phyloP scores from a whole-genome alignment of 768 basidiomycete genomes.

The Baorangia bicolor region DNA sequence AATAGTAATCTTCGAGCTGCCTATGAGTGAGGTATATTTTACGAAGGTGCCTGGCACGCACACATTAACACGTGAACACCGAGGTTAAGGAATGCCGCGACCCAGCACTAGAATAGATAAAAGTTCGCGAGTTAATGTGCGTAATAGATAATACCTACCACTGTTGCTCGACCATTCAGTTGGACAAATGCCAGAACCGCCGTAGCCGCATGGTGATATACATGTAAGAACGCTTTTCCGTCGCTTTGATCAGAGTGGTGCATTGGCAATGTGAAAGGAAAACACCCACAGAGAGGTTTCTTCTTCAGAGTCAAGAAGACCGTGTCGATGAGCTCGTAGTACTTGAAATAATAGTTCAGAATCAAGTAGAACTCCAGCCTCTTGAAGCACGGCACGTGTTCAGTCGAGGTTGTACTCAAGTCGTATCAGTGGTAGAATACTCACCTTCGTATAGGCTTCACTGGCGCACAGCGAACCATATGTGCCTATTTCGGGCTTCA shows the following conservation, averaged over 20 bases:
- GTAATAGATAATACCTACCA: slow-evolving; percentile 51
- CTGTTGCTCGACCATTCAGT: slow-evolving; percentile 84
- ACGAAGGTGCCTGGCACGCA: slow-evolving; percentile 39
- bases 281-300: slow-evolving; percentile 80
- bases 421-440: slow-evolving; percentile 27
- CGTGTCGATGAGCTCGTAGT: slow-evolving; percentile 91
- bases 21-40: neutral
- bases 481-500: slow-evolving; percentile 70
- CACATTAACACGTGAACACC: slow-evolving; percentile 96
- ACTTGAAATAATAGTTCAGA: slow-evolving; percentile 97
- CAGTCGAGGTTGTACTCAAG: neutral
- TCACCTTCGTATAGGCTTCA: slow-evolving; percentile 79
- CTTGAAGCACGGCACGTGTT: slow-evolving; percentile 37
- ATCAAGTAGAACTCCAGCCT: slow-evolving; percentile 92
- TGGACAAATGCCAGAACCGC: slow-evolving; percentile 91
- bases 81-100: slow-evolving; percentile 85
- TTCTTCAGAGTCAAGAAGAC: slow-evolving; percentile 96
- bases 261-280: neutral
- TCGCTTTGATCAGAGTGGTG: neutral
- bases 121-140: neutral
- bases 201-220: slow-evolving; percentile 97
- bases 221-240: slow-evolving; percentile 82
- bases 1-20: slow-evolving; percentile 80
- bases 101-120: slow-evolving; percentile 69
- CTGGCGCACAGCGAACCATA: slow-evolving; percentile 74